phyloP scores from a whole-genome alignment of 164 flowering plant species.

The Vitis rotundifolia region DNA sequence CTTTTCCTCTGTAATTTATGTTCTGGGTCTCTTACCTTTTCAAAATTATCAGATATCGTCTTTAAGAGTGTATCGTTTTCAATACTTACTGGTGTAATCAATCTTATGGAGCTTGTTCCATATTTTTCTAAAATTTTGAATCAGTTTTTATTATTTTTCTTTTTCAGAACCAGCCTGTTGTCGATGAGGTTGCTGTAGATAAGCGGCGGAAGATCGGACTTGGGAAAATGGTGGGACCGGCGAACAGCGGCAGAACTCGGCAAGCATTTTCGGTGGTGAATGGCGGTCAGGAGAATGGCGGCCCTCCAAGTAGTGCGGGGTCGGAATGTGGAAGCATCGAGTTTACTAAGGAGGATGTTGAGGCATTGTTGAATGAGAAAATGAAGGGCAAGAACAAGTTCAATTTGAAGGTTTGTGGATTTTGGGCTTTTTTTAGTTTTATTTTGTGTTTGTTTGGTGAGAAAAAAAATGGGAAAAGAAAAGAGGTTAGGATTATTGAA shows the following conservation, averaged over 20 bases:
- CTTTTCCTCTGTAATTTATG: no score
- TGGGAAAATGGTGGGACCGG: conserved; percentile 57
- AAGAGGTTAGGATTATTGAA: no score
- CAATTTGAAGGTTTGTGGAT: conserved; percentile 58
- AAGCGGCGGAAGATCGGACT: conserved; percentile 38
- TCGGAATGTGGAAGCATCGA: conserved; percentile 68
- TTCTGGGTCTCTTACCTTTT: no score
- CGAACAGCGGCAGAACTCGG: conserved; percentile 40
- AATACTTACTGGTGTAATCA: no score
- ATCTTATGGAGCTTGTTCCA: no score
- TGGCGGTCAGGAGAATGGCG: conserved; percentile 49
- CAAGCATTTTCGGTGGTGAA: conserved; percentile 65
- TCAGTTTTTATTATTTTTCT: neutral
- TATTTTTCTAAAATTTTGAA: no score
- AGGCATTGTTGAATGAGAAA: conserved; percentile 72
- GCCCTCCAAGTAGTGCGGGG: conserved; percentile 47
- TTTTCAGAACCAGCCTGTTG: conserved; percentile 27
- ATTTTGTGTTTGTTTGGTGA: no score
- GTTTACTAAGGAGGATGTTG: conserved; percentile 78
- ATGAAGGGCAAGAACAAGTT: conserved; percentile 72
- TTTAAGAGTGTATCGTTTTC: no score
- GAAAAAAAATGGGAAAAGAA: no score
- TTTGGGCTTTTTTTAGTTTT: no score
- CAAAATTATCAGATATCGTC: no score
- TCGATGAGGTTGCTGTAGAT: conserved; percentile 45